phyloP scores from a whole-genome alignment of 805 yeast genomes.

The Nadsonia fulvescens region DNA sequence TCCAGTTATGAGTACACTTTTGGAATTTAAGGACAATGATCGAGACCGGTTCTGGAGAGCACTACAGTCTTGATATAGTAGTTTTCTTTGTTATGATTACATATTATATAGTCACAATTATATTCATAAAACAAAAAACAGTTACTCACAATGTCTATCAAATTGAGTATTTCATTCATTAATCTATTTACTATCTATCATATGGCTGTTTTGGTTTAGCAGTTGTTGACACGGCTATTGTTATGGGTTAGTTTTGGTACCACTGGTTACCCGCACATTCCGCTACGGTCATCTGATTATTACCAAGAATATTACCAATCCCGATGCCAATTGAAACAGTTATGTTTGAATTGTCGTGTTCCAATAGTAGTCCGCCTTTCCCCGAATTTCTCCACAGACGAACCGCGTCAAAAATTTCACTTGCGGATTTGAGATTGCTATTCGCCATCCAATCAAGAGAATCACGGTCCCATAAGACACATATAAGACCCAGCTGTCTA shows the following conservation, averaged over 20 bases:
- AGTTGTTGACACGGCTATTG: too few species aligned
- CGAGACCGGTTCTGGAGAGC: conserved; percentile 54
- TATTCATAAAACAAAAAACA: too few species aligned
- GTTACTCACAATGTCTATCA: conserved; percentile 2
- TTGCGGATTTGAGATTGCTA: conserved; percentile 30
- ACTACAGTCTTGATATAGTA: conserved; percentile 2
- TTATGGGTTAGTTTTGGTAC: conserved; percentile 14
- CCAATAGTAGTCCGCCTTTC: conserved; percentile 51
- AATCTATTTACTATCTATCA: background rate
- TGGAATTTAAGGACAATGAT: conserved; percentile 52
- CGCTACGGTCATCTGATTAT: conserved; percentile 57
- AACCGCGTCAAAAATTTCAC: conserved; percentile 38
- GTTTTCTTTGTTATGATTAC: background rate
- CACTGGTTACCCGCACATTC: conserved; percentile 47
- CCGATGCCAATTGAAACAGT: conserved; percentile 58
- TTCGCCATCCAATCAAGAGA: conserved; percentile 78
- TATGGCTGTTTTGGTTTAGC: too few species aligned
- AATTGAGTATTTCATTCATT: background rate
- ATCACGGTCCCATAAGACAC: conserved; percentile 83
- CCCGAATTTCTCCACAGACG: conserved; percentile 26
- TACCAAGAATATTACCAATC: conserved; percentile 35
- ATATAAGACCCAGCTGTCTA: conserved; percentile 70
- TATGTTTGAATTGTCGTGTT: conserved; percentile 56
- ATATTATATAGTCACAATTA: background rate
- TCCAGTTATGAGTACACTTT: conserved; percentile 67